Base-by-base conservation (phyloP, 441 rosid genomes). In the Populus trichocarpa region DNA sequence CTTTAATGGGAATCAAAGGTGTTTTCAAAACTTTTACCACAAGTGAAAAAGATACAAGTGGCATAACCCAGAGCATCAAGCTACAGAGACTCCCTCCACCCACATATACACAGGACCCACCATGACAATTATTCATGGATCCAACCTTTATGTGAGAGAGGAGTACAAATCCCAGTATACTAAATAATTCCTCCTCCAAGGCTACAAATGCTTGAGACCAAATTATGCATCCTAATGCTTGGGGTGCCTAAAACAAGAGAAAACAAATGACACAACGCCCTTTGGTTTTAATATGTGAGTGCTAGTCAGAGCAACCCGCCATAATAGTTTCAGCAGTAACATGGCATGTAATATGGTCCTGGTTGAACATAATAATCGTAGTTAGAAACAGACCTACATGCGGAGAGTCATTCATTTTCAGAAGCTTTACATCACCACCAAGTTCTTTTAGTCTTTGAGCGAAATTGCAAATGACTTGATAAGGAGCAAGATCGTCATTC, bases 401-500 rank as follows among this genome's bases (percentile, higher is more conserved):
- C 84, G 99, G 92, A 23, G 99, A 93, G 77, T 87, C 92, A 79
- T 75, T 88, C 93, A 92, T 90, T 63, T 85, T 92, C 67, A 95
- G 87, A 42, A 91, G 86, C 88, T 93, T 93, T 61, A 95, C 89
- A 72, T 92, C 94, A 69, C 86, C 93, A 23, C 99, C 97, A 50
- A 93, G 91, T 81, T 91, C 89, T 83, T 81, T 82, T 38, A 95
- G 86, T 79, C 96, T 89, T 75, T 84, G 84, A 70, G 93, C 80
- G 16, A 95, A 95, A 86, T 93, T 93, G 82, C 83, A 79, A 77
- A 95, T 89, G 36, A 86, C 83, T 82, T 83, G 91, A 84, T 84
- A 93, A 67, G 99, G 88, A 80, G 98, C 93, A 64, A 96, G 92
- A 77, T 92, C 92, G 69, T 96, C 99, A 36, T 69, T 87, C 79